Conservation (phyloP, 352 stramenopile species). For the Pythium insidiosum region DNA sequence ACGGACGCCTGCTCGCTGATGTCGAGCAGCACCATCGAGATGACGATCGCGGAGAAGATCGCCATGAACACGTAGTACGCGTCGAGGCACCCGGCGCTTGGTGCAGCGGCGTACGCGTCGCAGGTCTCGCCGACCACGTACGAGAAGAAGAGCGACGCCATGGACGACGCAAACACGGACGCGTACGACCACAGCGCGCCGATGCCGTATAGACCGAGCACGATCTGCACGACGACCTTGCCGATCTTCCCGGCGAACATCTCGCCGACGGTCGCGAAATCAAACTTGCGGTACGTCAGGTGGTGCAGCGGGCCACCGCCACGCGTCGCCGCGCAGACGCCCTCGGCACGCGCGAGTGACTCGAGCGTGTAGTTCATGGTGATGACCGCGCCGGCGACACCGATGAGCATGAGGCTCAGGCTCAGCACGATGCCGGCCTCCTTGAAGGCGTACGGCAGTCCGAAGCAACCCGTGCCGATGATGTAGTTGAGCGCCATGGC, state of each 20-base stretch:
- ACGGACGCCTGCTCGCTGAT: constrained; percentile 76
- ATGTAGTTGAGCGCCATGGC: constrained; percentile 85
- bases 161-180: constrained; percentile 82
- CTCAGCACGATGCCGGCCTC: constrained; percentile 58
- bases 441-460: constrained; percentile 72
- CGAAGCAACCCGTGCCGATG: constrained; percentile 83
- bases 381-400: constrained; percentile 52
- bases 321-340: constrained; percentile 48
- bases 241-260: constrained; percentile 75
- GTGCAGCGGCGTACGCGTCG: constrained; percentile 50
- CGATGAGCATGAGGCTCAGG: constrained; percentile 46
- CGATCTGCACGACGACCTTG: constrained; percentile 53
- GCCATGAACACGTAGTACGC: constrained; percentile 74
- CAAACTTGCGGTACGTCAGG: constrained; percentile 83
- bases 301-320: constrained; percentile 43
- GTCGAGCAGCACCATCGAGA: constrained; percentile 79
- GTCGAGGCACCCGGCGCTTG: constrained; percentile 40
- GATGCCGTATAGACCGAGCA: constrained; percentile 71
- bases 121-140: constrained; percentile 57
- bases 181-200: constrained; percentile 80
- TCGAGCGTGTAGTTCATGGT: constrained; percentile 89
- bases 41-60: constrained; percentile 64
- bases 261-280: constrained; percentile 74
- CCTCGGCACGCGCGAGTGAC: constrained; percentile 66
- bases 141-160: constrained; percentile 69